phyloP scores from a whole-genome alignment of 2,329 filamentous ascomycete genomes.

The Chaetomium sp. region DNA sequence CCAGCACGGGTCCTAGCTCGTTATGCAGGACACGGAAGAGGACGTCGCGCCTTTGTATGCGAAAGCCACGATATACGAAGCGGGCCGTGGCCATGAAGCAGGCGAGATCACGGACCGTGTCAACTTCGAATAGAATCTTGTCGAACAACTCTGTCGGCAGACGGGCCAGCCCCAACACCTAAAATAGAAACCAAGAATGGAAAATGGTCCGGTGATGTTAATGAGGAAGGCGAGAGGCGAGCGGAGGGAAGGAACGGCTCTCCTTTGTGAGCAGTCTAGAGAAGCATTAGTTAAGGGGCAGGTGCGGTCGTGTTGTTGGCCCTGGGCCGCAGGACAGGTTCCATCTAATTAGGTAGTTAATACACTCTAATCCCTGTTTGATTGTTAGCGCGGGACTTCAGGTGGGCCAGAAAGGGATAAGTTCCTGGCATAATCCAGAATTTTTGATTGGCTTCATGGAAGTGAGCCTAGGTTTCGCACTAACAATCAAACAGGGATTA shows the following conservation, averaged over 20 bases:
- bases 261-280: background rate
- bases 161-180: background rate
- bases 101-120: constrained; percentile 4
- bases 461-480: too few species aligned
- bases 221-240: constrained; percentile 1
- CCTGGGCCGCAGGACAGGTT: too few species aligned
- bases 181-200: background rate
- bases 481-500: too few species aligned
- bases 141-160: constrained; percentile 1
- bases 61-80: constrained; percentile 5
- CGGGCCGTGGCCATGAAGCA: constrained; percentile 6
- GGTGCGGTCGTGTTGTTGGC: background rate
- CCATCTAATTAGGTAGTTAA: too few species aligned
- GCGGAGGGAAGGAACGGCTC: background rate
- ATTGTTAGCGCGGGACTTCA: background rate
- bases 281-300: background rate
- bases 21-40: constrained; percentile 9
- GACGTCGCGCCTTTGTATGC: background rate
- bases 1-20: constrained; percentile 6
- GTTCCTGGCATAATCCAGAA: too few species aligned
- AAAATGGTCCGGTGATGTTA: background rate
- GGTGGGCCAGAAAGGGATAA: too few species aligned
- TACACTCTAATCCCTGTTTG: background rate
- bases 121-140: constrained; percentile 4
- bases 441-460: too few species aligned